phyloP scores from a whole-genome alignment of 805 yeast species.

The Metschnikowia similis region DNA sequence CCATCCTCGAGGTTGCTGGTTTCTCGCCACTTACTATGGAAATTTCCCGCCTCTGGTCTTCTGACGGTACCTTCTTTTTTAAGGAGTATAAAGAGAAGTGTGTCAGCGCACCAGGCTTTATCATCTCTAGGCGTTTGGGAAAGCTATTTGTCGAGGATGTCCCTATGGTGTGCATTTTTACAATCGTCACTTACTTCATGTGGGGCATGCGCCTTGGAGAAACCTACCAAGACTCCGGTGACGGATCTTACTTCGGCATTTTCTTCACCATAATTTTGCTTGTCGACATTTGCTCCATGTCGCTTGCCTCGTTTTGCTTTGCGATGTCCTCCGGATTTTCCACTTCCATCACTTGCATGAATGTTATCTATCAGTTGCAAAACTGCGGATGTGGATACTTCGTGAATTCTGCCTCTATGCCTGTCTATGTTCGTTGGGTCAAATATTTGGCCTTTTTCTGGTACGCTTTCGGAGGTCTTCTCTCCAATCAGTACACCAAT shows the following conservation, averaged over 20 bases:
- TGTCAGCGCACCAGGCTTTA: constrained; percentile 62
- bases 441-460: constrained; percentile 73
- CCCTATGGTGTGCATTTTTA: constrained; percentile 54
- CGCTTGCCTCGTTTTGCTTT: constrained; percentile 50
- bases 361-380: constrained; percentile 63
- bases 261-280: constrained; percentile 59
- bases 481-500: constrained; percentile 61
- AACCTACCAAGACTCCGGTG: constrained; percentile 7
- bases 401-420: constrained; percentile 67
- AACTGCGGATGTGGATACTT: constrained; percentile 80
- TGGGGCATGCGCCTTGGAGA: constrained; percentile 52
- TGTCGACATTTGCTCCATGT: constrained; percentile 52
- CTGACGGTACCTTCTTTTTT: constrained; percentile 34
- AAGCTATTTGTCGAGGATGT: constrained; percentile 68
- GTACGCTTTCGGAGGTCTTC: constrained; percentile 70
- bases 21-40: constrained; percentile 39
- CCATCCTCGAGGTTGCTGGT: constrained; percentile 36
- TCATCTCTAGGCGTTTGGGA: constrained; percentile 61
- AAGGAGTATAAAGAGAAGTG: constrained; percentile 69
- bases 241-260: constrained; percentile 44
- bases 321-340: constrained; percentile 60
- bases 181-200: constrained; percentile 69
- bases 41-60: constrained; percentile 35
- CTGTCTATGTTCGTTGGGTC: constrained; percentile 84
- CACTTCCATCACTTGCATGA: constrained; percentile 56